These are phyloP conservation scores for Sugiyamaella boreocaroliniensis DNA, from an alignment of 805 yeast species.

Conservation along the genomic window DNA sequence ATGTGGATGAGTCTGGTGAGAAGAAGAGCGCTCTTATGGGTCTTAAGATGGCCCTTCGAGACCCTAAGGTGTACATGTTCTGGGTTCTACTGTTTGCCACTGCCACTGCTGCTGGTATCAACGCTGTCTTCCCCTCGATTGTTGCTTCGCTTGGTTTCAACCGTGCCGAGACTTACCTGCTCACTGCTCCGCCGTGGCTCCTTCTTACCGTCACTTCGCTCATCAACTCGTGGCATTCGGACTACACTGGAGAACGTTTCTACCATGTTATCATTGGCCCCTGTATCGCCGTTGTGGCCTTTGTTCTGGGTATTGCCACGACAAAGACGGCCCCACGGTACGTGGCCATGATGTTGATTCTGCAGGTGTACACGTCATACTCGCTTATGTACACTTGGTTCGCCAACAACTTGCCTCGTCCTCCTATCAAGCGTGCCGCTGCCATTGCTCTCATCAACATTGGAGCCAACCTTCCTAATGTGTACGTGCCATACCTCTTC, in stretches of 20 bases:
- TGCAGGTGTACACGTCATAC: constrained; percentile 49
- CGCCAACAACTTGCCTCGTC: constrained; percentile 50
- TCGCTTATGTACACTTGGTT: constrained; percentile 50
- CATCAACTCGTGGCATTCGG: constrained; percentile 51
- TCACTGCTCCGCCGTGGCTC: constrained; percentile 55
- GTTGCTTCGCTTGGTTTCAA: constrained; percentile 50
- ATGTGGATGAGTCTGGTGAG: constrained; percentile 18
- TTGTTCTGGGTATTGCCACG: constrained; percentile 26
- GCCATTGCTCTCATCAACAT: constrained; percentile 49
- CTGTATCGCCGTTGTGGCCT: constrained; percentile 31
- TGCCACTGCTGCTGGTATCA: constrained; percentile 50
- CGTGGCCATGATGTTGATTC: constrained; percentile 54
- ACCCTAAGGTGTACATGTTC: constrained; percentile 19
- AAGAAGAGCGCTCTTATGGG: constrained; percentile 1
- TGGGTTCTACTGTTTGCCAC: constrained; percentile 35
- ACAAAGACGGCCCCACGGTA: constrained; percentile 51
- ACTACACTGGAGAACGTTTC: constrained; percentile 48
- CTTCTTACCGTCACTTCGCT: constrained; percentile 46
- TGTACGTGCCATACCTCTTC: constrained; percentile 22
- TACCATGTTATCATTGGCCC: constrained; percentile 41
- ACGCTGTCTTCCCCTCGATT: constrained; percentile 56
- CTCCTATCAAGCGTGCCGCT: constrained; percentile 50
- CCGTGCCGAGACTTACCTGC: constrained; percentile 44
- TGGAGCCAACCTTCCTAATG: constrained; percentile 23
- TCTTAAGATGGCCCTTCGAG: constrained; percentile 17